Evolutionary conservation across 441 rosid genomes (phyloP).

Genomic region (Pelargonium citronellum): DNA sequence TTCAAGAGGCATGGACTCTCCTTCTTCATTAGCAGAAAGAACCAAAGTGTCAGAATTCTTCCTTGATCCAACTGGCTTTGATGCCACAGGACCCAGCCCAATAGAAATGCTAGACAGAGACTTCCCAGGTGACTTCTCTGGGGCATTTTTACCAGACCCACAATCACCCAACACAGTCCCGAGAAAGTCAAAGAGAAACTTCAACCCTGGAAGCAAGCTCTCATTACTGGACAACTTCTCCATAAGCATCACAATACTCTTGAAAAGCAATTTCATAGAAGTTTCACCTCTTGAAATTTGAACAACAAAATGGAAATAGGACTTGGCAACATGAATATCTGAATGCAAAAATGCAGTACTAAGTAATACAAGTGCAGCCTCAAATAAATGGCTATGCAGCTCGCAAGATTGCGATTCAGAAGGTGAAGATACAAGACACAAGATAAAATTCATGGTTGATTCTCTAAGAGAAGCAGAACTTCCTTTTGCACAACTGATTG

Average conservation of each 20-base stretch:
- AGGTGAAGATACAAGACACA: conserved; percentile 52
- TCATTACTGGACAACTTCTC: conserved; percentile 74
- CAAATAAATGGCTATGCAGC: conserved; percentile 72
- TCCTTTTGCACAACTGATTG: conserved; percentile 48
- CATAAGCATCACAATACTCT: conserved; percentile 65
- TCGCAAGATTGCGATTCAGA: conserved; percentile 44
- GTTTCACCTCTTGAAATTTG: conserved; percentile 76
- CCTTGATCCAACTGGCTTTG: conserved; percentile 62
- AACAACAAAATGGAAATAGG: conserved; percentile 75
- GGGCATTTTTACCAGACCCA: conserved; percentile 45
- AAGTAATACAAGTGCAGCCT: conserved; percentile 76
- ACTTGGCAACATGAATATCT: conserved; percentile 73
- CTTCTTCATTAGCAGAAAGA: conserved; percentile 74
- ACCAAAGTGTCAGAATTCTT: conserved; percentile 71
- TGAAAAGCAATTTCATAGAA: conserved; percentile 61
- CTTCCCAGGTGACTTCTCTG: conserved; percentile 48
- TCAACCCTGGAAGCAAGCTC: conserved; percentile 73
- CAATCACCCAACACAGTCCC: conserved; percentile 69
- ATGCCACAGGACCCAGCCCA: conserved; percentile 44
- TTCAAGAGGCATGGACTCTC: conserved; percentile 67
- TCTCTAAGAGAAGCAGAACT: conserved; percentile 72
- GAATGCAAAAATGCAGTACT: conserved; percentile 79
- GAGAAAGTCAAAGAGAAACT: conserved; percentile 81
- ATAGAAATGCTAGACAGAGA: conserved; percentile 41
- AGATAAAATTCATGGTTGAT: conserved; percentile 75